Evolutionary conservation across 2,329 filamentous ascomycete species (phyloP).

Genomic region (Ciborinia camelliae): DNA sequence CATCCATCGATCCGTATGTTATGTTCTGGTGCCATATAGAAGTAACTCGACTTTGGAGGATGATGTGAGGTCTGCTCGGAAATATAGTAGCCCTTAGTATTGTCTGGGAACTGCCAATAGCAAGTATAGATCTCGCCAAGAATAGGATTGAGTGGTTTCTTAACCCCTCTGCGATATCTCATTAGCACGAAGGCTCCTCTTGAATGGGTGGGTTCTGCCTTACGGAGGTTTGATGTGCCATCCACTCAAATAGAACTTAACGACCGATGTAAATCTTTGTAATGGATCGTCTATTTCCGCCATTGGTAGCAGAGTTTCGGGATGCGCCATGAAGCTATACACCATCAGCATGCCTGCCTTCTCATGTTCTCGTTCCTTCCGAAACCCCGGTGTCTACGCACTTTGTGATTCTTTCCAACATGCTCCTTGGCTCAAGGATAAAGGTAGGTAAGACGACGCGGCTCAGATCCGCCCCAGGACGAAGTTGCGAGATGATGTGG

Average conservation of each 20-base stretch:
- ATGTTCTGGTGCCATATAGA: slow-evolving; percentile 94
- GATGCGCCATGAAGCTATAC: slow-evolving; percentile 95
- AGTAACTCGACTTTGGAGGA: slow-evolving; percentile 97
- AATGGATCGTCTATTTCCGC: slow-evolving; percentile 83
- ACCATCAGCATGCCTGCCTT: slow-evolving; percentile 24
- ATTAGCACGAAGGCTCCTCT: background rate
- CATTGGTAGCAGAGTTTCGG: slow-evolving; percentile 89
- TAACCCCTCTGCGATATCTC: slow-evolving; percentile 68
- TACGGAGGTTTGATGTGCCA: slow-evolving; percentile 99
- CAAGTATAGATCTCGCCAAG: slow-evolving; percentile 92
- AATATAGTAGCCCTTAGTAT: slow-evolving; percentile 89
- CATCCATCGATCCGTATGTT: slow-evolving; percentile 94
- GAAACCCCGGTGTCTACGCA: slow-evolving; percentile 45
- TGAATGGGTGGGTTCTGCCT: slow-evolving; percentile 36
- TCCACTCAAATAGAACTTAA: slow-evolving; percentile 96
- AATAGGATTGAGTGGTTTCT: slow-evolving; percentile 96
- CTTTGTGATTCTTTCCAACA: slow-evolving; percentile 99
- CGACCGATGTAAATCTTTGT: slow-evolving; percentile 86
- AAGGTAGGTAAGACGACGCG: slow-evolving; percentile 94
- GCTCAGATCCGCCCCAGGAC: slow-evolving; percentile 91
- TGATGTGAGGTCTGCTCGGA: slow-evolving; percentile 98
- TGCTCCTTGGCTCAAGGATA: slow-evolving; percentile 94
- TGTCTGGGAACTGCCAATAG: slow-evolving; percentile 88
- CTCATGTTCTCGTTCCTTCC: background rate
- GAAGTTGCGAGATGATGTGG: slow-evolving; percentile 95